These are phyloP conservation scores for Magnolia kwangsiensis DNA, from an alignment of 164 flowering plant genomes.

Conservation along the genomic window DNA sequence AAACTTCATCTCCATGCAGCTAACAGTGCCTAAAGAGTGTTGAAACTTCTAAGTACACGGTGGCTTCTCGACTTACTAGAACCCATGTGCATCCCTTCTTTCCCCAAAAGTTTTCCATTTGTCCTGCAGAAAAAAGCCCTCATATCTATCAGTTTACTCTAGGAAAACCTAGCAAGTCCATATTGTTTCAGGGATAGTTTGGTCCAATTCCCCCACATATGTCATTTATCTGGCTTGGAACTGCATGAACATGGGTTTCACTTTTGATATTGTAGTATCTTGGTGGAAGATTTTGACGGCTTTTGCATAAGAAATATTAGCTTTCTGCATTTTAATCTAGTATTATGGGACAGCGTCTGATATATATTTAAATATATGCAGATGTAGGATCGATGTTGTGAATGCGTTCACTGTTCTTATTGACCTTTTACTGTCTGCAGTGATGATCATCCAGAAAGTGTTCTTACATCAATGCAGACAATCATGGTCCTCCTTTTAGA, in stretches of 20 bases:
- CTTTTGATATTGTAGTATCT: too few relatives aligned
- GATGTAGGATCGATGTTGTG: not conserved
- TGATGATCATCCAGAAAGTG: constrained; percentile 81
- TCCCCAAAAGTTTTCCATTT: not conserved
- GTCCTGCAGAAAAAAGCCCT: not conserved
- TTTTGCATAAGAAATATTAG: not conserved
- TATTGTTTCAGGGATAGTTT: not conserved
- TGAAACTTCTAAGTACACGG: not conserved
- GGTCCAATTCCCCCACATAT: not conserved
- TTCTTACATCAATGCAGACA: constrained; percentile 75
- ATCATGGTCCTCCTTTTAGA: constrained; percentile 90
- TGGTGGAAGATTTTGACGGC: not conserved
- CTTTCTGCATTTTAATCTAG: not conserved
- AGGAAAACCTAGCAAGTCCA: not conserved
- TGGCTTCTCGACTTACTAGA: not conserved
- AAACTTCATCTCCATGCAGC: not conserved
- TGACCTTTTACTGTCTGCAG: constrained; percentile 43
- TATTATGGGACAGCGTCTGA: not conserved
- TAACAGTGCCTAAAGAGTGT: not conserved
- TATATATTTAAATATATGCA: not conserved
- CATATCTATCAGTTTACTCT: not conserved
- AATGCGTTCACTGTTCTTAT: constrained; percentile 6
- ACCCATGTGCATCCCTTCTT: not conserved
- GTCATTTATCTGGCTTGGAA: not conserved
- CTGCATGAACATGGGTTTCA: not conserved